A percentile compares a stretch with the other conserved stretches of the same genome.
phyloP scores from a whole-genome alignment of 2,329 filamentous ascomycete species.

The Cladophialophora psammophila region DNA sequence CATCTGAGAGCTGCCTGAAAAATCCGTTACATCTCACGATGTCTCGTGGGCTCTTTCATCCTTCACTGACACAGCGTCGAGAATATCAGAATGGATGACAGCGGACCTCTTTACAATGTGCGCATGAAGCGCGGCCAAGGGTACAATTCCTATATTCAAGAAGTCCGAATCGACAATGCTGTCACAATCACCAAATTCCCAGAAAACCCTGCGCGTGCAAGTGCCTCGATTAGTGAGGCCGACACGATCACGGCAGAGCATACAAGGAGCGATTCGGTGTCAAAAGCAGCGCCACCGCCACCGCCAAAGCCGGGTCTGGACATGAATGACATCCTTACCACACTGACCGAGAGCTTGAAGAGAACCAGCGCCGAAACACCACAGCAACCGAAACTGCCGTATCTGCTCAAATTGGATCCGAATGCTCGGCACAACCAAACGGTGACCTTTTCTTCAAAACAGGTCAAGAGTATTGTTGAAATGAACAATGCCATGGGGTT shows the following conservation, averaged over 20 bases:
- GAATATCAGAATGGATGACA: slow-evolving; percentile 16
- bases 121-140: slow-evolving; percentile 22
- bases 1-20: neutral
- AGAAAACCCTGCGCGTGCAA: neutral
- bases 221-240: neutral
- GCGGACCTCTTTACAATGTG: slow-evolving; percentile 22
- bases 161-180: slow-evolving; percentile 20
- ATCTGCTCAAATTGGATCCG: slow-evolving; percentile 18
- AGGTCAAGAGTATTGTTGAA: slow-evolving; percentile 22
- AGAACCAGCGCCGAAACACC: slow-evolving; percentile 1
- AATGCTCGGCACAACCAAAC: slow-evolving; percentile 19
- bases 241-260: neutral
- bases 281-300: neutral
- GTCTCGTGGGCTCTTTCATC: neutral
- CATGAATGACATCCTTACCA: slow-evolving; percentile 5
- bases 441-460: slow-evolving; percentile 20
- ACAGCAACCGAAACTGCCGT: slow-evolving; percentile 14
- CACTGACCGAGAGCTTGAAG: slow-evolving; percentile 10
- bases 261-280: neutral
- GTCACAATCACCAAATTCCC: slow-evolving; percentile 12
- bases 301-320: neutral
- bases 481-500: slow-evolving; percentile 24
- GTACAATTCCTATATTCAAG: slow-evolving; percentile 22
- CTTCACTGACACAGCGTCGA: neutral
- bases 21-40: neutral